Evolutionary conservation across 2,329 filamentous ascomycete species (phyloP), one percentile per base, ranked within the genome.

Genomic region (Xylariales sp.): DNA sequence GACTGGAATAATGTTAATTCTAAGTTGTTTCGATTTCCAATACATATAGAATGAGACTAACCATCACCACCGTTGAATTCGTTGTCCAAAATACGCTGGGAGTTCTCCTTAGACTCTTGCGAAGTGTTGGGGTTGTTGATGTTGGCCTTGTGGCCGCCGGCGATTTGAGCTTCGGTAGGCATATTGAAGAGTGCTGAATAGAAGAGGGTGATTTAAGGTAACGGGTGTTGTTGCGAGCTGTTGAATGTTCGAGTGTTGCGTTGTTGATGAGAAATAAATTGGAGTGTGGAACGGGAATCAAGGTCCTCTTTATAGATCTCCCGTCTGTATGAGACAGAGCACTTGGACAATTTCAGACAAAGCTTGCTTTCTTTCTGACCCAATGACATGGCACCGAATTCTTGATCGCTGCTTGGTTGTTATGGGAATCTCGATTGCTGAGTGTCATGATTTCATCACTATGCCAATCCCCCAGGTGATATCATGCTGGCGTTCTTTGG

Each of bases 91-190:
- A 78, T 61, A 28, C 71, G 57, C 45, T 64, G 66, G 42, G 74
- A 78, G 61, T 76, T 66, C 55, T 77, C 55, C 66, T 78, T 79
- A 44, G 74, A 61, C 56, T 76, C 71, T 38, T 75, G 54, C 0
- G 73, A 77, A 41, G 66, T 70, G 57, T 76, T 74, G 49, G 74
- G 72, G 64, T 78, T 78, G 57, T 70, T 71, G 46, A 78, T 51
- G 55, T 69, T 74, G 44, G 74, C 75, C 68, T 80, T 80, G 69
- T 80, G 75, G 58, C 75, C 75, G 45, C 71, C 73, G 49, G 72
- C 68, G 48, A 76, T 53, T 47, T 77, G 71, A 59, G 69, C 65
- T 50, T 72, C 64, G 47, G 65, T 63, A 60, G 69, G 58, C 69
- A 74, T 75, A 29, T 49, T 69, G 58, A 46, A 42, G 42, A 18